These are phyloP conservation scores for Cylindrotheca fusiformis DNA, from an alignment of 108 stramenopile genomes.

Conservation along the genomic window DNA sequence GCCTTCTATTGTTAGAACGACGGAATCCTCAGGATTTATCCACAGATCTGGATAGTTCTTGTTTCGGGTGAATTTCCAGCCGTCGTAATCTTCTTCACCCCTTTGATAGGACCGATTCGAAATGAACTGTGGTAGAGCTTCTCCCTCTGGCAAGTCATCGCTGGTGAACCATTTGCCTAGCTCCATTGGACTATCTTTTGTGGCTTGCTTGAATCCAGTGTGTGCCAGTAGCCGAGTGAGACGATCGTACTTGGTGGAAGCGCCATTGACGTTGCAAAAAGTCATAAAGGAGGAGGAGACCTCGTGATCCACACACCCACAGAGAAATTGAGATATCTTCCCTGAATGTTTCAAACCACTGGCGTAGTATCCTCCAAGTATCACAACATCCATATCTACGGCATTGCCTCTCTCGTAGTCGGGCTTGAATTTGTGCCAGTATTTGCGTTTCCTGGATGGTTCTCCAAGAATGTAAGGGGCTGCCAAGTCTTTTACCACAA, in stretches of 20 bases:
- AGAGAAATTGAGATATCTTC: slow-evolving; percentile 45
- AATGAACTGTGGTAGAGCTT: slow-evolving; percentile 60
- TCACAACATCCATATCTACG: slow-evolving; percentile 67
- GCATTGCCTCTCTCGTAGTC: slow-evolving; percentile 44
- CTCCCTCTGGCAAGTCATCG: slow-evolving; percentile 21
- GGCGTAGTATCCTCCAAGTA: slow-evolving; percentile 48
- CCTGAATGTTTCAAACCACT: slow-evolving; percentile 50
- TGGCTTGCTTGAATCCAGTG: slow-evolving; percentile 51
- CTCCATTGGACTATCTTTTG: slow-evolving; percentile 33
- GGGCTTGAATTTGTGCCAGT: slow-evolving; percentile 76
- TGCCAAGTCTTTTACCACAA: slow-evolving; percentile 78
- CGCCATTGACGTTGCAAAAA: slow-evolving; percentile 53
- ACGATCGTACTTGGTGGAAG: slow-evolving; percentile 21
- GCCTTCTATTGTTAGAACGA: slow-evolving; percentile 69
- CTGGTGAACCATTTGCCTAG: slow-evolving; percentile 63
- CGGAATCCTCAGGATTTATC: slow-evolving; percentile 75
- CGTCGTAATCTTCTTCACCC: slow-evolving; percentile 40
- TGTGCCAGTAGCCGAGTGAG: slow-evolving; percentile 29
- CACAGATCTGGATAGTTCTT: slow-evolving; percentile 60
- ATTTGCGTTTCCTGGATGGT: slow-evolving; percentile 42
- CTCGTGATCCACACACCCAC: slow-evolving; percentile 65
- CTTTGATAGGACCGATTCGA: slow-evolving; percentile 61
- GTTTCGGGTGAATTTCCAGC: slow-evolving; percentile 51
- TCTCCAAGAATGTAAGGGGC: slow-evolving; percentile 66
- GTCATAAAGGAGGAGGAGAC: slow-evolving; percentile 53